A percentile compares a stretch with the other conserved stretches of the same genome.
Conservation (phyloP, 192 early-diverging fungal genomes). For the Linderina pennispora region DNA sequence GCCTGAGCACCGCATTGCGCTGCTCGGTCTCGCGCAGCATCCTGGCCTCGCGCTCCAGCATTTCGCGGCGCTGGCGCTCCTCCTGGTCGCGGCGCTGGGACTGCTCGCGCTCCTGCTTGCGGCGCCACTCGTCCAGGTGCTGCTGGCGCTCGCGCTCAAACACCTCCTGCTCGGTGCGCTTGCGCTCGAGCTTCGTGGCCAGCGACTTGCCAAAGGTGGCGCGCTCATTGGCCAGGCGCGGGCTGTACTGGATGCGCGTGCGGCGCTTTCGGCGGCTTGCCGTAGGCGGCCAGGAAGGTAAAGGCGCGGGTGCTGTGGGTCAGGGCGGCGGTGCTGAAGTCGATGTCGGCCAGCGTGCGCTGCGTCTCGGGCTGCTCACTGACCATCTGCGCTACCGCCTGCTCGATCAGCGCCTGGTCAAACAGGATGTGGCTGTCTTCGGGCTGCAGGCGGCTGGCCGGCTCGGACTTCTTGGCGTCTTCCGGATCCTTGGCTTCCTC, state of each 20-base stretch:
- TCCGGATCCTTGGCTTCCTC: neutral
- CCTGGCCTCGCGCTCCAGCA: constrained; percentile 9
- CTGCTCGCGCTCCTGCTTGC: constrained; percentile 49
- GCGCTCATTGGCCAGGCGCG: constrained; percentile 57
- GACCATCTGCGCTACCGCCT: constrained; percentile 72
- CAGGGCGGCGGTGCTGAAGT: constrained; percentile 53
- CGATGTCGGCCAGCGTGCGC: constrained; percentile 54
- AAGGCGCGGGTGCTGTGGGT: constrained; percentile 37
- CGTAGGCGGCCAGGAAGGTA: constrained; percentile 25
- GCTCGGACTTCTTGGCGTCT: neutral
- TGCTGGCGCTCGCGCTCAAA: constrained; percentile 53
- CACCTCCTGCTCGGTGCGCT: constrained; percentile 52
- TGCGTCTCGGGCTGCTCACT: constrained; percentile 62
- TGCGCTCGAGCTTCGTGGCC: constrained; percentile 47
- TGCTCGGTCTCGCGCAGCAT: constrained; percentile 37
- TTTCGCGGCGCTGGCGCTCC: constrained; percentile 16
- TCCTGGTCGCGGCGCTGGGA: constrained; percentile 28
- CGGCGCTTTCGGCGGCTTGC: constrained; percentile 36
- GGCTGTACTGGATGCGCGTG: constrained; percentile 52
- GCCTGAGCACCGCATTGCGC: constrained; percentile 40
- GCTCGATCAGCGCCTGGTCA: constrained; percentile 78
- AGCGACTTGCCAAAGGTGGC: constrained; percentile 57
- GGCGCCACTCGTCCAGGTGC: constrained; percentile 47
- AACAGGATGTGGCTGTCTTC: constrained; percentile 55
- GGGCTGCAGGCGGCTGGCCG: constrained; percentile 1